These are phyloP conservation scores for Eragrostis tef DNA, from an alignment of 202 grass and related monocot genomes.

Conservation along the genomic window DNA sequence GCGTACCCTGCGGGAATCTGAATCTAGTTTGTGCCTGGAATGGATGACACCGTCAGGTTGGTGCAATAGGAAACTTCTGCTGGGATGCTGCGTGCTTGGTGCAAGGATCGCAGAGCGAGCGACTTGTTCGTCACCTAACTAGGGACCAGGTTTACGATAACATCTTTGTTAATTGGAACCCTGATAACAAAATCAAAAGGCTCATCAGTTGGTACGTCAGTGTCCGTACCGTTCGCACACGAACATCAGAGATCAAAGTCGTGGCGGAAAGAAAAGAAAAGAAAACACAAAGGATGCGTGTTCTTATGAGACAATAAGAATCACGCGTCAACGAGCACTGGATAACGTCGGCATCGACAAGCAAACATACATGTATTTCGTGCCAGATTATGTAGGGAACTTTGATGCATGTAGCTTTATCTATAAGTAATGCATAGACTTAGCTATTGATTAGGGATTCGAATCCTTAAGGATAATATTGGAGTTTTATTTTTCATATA, in stretches of 20 bases:
- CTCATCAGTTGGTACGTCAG: conserved; percentile 24
- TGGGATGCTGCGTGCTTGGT: conserved; percentile 20
- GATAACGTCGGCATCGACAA: conserved; percentile 30
- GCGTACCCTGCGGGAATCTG: neutral
- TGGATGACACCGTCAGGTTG: neutral
- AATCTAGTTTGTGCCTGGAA: conserved; percentile 4
- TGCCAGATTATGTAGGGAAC: neutral
- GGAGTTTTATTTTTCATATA: neutral
- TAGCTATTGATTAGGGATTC: neutral
- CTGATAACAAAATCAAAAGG: neutral
- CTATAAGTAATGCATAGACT: no score
- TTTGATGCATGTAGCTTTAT: neutral
- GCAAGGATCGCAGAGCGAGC: conserved; percentile 8
- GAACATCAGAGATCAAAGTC: neutral
- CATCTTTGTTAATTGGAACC: neutral
- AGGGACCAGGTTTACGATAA: neutral
- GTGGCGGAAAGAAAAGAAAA: neutral
- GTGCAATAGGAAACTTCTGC: conserved; percentile 38
- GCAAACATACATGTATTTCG: neutral
- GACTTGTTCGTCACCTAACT: conserved; percentile 36
- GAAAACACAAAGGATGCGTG: neutral
- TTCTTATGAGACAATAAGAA: conserved; percentile 12
- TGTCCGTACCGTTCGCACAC: conserved; percentile 6
- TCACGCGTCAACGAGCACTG: conserved; percentile 33
- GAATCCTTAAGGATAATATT: neutral